phyloP scores from a whole-genome alignment of 768 basidiomycete genomes.

The Auriscalpium microsporum region DNA sequence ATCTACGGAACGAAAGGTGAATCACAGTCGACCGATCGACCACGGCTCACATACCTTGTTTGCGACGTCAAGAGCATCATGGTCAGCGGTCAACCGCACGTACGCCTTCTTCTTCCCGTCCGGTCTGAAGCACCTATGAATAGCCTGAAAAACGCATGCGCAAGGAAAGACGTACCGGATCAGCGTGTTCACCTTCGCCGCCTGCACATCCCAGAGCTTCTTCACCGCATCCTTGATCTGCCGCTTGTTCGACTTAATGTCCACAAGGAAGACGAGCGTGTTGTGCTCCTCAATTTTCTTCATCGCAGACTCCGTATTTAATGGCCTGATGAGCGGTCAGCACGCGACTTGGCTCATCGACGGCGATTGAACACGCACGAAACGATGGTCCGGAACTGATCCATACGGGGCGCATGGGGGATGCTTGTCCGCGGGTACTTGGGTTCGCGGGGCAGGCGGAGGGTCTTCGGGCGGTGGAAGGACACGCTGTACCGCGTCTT shows the following conservation, averaged over 20 bases:
- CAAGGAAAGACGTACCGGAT: constrained; percentile 59
- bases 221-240: constrained; percentile 99
- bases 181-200: constrained; percentile 94
- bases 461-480: constrained; percentile 95
- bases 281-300: constrained; percentile 99
- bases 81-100: constrained; percentile 89
- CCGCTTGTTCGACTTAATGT: constrained; percentile 92
- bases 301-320: constrained; percentile 97
- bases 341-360: neutral
- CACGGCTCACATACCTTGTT: constrained; percentile 65
- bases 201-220: constrained; percentile 97
- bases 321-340: constrained; percentile 37
- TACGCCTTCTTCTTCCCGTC: constrained; percentile 99
- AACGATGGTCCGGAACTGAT: constrained; percentile 91
- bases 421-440: constrained; percentile 95
- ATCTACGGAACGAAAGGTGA: constrained; percentile 41
- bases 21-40: neutral
- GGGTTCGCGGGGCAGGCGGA: constrained; percentile 73
- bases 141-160: neutral
- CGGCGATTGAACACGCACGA: constrained; percentile 47
- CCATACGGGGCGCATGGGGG: constrained; percentile 89
- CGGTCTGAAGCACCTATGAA: constrained; percentile 42
- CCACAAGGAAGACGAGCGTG: constrained; percentile 97
- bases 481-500: constrained; percentile 81
- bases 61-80: constrained; percentile 93